These are phyloP conservation scores for Microbotryum saponariae DNA, from an alignment of 1,284 basidiomycete species.

Conservation along the genomic window DNA sequence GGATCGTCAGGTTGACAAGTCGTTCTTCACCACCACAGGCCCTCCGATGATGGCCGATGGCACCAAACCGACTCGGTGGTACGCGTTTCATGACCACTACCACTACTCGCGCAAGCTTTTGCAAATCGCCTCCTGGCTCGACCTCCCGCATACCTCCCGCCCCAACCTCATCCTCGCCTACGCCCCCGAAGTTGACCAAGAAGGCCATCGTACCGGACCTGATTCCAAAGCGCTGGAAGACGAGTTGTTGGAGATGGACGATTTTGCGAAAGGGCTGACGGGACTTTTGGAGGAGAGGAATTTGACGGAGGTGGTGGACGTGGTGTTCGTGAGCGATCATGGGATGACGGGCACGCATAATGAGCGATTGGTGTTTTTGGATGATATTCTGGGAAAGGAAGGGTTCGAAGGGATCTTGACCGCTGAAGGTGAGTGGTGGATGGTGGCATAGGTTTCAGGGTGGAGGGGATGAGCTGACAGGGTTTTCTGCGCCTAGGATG, in stretches of 20 bases:
- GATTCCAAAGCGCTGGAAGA: conserved; percentile 60
- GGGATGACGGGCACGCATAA: conserved; percentile 71
- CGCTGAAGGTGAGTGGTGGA: conserved; percentile 53
- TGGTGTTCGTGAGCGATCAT: conserved; percentile 86
- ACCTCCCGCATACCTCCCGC: conserved; percentile 22
- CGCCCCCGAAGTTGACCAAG: conserved; percentile 49
- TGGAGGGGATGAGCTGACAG: no score
- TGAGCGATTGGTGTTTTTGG: conserved; percentile 66
- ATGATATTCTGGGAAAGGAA: conserved; percentile 67
- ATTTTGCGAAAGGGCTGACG: conserved; percentile 63
- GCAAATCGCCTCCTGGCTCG: conserved; percentile 51
- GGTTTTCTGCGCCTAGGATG: conserved; percentile 50
- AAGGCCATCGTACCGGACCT: conserved; percentile 68
- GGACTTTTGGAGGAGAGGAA: conserved; percentile 59
- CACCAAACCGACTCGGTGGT: conserved; percentile 51
- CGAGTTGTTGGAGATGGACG: conserved; percentile 62
- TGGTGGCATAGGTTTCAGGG: neutral
- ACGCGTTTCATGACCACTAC: conserved; percentile 51
- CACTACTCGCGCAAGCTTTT: conserved; percentile 60
- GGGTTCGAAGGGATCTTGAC: conserved; percentile 57
- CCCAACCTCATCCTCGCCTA: conserved; percentile 54
- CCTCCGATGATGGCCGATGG: conserved; percentile 63
- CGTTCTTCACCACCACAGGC: conserved; percentile 56
- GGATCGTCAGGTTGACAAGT: no score
- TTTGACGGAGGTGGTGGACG: conserved; percentile 70